Evolutionary conservation across 2,329 filamentous ascomycete species (phyloP).

Genomic region (Fusarium sp.): DNA sequence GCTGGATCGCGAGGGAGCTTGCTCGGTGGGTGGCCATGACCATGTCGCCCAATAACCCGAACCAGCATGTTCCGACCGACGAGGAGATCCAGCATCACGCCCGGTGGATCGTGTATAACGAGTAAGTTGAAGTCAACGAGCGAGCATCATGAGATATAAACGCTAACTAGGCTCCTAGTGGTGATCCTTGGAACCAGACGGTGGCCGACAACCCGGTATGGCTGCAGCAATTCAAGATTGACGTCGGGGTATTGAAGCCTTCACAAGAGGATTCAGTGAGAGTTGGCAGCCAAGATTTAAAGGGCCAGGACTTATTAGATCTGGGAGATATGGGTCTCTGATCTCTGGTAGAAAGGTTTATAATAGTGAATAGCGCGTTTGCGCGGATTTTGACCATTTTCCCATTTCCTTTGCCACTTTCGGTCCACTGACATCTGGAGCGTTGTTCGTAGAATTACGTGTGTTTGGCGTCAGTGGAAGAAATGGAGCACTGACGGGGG

Average conservation of each 20-base stretch:
- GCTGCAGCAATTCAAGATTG: constrained; percentile 2
- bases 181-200: constrained; percentile 5
- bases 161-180: background rate
- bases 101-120: constrained; percentile 19
- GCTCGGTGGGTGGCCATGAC: constrained; percentile 28
- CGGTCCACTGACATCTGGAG: no score
- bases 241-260: background rate
- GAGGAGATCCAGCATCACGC: constrained; percentile 33
- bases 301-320: no score
- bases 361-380: no score
- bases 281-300: no score
- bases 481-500: no score
- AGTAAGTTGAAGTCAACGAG: background rate
- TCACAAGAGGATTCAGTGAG: background rate
- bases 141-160: background rate
- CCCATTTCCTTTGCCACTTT: no score
- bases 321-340: no score
- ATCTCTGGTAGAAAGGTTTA: no score
- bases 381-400: no score
- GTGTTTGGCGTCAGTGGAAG: no score
- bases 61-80: constrained; percentile 29
- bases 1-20: constrained; percentile 22
- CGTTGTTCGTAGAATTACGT: no score
- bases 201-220: background rate
- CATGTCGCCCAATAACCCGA: constrained; percentile 35